phyloP scores from a whole-genome alignment of 169 alveolate species.

The Neospora caninum region DNA sequence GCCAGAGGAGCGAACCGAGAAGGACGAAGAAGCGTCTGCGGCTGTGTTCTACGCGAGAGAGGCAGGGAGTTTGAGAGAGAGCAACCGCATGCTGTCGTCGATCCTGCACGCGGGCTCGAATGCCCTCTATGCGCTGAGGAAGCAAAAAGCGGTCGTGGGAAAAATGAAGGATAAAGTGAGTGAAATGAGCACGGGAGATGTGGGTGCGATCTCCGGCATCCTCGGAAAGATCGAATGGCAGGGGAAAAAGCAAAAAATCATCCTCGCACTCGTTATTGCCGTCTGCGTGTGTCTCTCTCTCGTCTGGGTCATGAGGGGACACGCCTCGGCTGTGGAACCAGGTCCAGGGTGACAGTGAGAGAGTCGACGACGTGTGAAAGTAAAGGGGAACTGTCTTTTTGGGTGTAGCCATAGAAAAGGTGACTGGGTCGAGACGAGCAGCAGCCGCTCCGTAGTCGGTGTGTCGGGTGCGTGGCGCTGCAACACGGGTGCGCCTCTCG shows the following conservation, averaged over 20 bases:
- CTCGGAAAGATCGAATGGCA: background rate
- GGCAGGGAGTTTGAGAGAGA: constrained; percentile 12
- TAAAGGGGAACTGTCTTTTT: background rate
- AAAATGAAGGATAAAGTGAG: background rate
- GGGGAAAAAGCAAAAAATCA: background rate
- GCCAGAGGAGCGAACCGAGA: background rate
- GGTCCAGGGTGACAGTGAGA: background rate
- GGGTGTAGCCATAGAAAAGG: background rate
- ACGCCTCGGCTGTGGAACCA: background rate
- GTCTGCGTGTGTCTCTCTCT: constrained; percentile 10
- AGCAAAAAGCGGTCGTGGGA: background rate
- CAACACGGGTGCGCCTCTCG: no score
- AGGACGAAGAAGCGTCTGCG: background rate
- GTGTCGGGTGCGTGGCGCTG: no score
- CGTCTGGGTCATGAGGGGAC: constrained; percentile 16
- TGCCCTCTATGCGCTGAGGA: constrained; percentile 18
- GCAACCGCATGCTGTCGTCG: constrained; percentile 33
- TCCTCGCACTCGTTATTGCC: constrained; percentile 18
- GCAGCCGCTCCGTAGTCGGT: no score
- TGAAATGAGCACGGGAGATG: background rate
- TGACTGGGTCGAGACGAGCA: background rate
- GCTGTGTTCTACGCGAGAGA: constrained; percentile 7
- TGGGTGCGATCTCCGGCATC: background rate
- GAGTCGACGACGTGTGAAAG: background rate
- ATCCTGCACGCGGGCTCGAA: constrained; percentile 10